These are phyloP conservation scores for Trypanosoma lewisi DNA, from an alignment of 208 protist species.

Conservation along the genomic window DNA sequence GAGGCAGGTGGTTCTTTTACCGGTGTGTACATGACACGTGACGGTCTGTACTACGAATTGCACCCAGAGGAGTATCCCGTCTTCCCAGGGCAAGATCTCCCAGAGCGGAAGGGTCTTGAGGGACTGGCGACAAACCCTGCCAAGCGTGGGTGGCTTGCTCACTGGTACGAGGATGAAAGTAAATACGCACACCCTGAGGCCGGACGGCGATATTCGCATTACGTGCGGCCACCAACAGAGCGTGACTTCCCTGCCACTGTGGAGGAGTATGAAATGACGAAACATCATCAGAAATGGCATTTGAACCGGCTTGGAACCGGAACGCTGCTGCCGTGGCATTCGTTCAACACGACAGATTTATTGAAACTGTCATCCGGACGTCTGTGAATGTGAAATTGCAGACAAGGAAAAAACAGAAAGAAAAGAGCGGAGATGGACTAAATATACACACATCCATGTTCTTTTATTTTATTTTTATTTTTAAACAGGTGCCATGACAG, in stretches of 20 bases:
- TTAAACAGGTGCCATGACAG: no score
- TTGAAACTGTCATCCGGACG: conserved; percentile 34
- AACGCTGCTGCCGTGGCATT: conserved; percentile 86
- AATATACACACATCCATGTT: no score
- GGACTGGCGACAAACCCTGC: conserved; percentile 61
- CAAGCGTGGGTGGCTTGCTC: conserved; percentile 82
- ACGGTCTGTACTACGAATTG: conserved; percentile 88
- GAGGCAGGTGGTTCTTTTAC: conserved; percentile 87
- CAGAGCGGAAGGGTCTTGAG: conserved; percentile 78
- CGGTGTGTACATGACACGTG: conserved; percentile 85
- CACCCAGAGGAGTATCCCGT: conserved; percentile 85
- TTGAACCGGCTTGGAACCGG: conserved; percentile 84
- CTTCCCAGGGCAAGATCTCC: conserved; percentile 81
- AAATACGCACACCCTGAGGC: conserved; percentile 86
- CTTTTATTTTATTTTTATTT: no score
- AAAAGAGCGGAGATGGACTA: background rate
- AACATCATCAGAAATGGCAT: conserved; percentile 93
- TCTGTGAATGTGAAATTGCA: conserved; percentile 13
- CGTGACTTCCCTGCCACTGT: conserved; percentile 86
- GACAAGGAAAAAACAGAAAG: background rate
- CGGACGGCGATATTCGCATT: conserved; percentile 76
- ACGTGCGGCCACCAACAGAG: conserved; percentile 68
- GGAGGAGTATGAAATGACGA: conserved; percentile 87
- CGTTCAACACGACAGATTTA: conserved; percentile 73
- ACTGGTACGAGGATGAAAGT: conserved; percentile 88